Evolutionary conservation across 495 filamentous ascomycete genomes (phyloP).

Genomic region (Podospora pseudopauciseta): DNA sequence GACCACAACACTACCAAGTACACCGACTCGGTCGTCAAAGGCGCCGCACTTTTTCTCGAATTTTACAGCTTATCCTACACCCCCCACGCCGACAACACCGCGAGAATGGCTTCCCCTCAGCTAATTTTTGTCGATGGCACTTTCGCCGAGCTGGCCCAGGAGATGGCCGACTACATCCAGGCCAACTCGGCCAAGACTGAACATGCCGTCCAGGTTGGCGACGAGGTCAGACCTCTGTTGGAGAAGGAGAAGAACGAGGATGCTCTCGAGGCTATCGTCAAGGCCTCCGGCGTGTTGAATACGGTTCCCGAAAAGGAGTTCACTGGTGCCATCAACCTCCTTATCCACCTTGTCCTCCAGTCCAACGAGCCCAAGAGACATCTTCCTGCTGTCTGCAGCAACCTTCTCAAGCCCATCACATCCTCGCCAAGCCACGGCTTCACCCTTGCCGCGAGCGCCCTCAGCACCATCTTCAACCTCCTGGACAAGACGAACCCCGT

Average conservation of each 20-base stretch:
- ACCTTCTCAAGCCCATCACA: constrained; percentile 80
- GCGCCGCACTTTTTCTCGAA: constrained; percentile 3
- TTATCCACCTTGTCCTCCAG: constrained; percentile 86
- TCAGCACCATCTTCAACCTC: constrained; percentile 97
- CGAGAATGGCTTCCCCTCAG: constrained; percentile 38
- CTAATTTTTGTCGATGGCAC: constrained; percentile 82
- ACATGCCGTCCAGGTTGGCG: constrained; percentile 35
- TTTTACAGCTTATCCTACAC: not conserved
- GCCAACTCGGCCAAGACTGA: not conserved
- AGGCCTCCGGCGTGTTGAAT: constrained; percentile 67
- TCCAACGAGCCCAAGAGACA: constrained; percentile 76
- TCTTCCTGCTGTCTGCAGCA: constrained; percentile 79
- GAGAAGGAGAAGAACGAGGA: constrained; percentile 73
- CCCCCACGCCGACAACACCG: constrained; percentile 12
- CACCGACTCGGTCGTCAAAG: constrained; percentile 9
- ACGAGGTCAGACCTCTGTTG: constrained; percentile 71
- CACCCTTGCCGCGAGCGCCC: constrained; percentile 76
- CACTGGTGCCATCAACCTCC: constrained; percentile 88
- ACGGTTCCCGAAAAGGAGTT: constrained; percentile 92
- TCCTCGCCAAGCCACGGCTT: constrained; percentile 81
- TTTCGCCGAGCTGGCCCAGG: constrained; percentile 82
- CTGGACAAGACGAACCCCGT: constrained; percentile 67
- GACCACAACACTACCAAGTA: constrained; percentile 8
- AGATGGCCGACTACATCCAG: constrained; percentile 81
- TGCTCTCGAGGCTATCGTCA: constrained; percentile 81